phyloP scores from a whole-genome alignment of 2,329 filamentous ascomycete genomes.

The Colletotrichum limetticola region DNA sequence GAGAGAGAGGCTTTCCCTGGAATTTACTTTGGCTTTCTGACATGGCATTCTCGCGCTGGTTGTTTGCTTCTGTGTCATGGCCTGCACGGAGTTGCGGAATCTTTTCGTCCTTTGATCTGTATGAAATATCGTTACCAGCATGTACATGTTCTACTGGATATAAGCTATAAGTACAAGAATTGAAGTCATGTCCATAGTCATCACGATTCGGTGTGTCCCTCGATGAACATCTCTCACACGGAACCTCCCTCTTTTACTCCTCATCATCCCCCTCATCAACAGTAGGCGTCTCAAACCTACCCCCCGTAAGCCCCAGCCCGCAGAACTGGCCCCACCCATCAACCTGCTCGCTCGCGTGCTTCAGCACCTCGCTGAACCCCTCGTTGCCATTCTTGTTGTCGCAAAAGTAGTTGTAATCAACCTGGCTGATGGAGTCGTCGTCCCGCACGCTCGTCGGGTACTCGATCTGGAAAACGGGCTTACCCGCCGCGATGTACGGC shows the following conservation, averaged over 20 bases:
- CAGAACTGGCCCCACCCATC: slow-evolving; percentile 48
- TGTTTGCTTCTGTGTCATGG: background rate
- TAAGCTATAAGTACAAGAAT: background rate
- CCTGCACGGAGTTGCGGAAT: background rate
- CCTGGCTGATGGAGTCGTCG: slow-evolving; percentile 38
- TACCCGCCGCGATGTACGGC: slow-evolving; percentile 41
- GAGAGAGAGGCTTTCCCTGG: too few relatives aligned
- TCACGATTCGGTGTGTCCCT: too few relatives aligned
- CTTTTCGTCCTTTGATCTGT: background rate
- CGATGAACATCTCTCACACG: background rate
- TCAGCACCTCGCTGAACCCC: slow-evolving; percentile 46
- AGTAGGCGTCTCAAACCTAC: slow-evolving; percentile 40
- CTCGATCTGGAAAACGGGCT: slow-evolving; percentile 48
- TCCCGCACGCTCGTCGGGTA: slow-evolving; percentile 43
- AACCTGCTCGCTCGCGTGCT: slow-evolving; percentile 45
- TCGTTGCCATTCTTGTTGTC: slow-evolving; percentile 39
- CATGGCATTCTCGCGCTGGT: background rate
- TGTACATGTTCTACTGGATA: background rate
- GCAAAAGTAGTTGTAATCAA: slow-evolving; percentile 42
- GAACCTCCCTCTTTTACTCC: background rate
- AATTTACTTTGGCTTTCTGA: background rate
- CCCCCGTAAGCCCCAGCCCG: slow-evolving; percentile 25
- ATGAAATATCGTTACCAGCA: background rate
- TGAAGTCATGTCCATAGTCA: background rate
- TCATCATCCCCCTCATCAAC: slow-evolving; percentile 28